A percentile compares a stretch with the other conserved stretches of the same genome.
These are phyloP conservation scores for Pseudopyrenochaeta lycopersici DNA, from an alignment of 2,329 filamentous ascomycete genomes.

Conservation along the genomic window DNA sequence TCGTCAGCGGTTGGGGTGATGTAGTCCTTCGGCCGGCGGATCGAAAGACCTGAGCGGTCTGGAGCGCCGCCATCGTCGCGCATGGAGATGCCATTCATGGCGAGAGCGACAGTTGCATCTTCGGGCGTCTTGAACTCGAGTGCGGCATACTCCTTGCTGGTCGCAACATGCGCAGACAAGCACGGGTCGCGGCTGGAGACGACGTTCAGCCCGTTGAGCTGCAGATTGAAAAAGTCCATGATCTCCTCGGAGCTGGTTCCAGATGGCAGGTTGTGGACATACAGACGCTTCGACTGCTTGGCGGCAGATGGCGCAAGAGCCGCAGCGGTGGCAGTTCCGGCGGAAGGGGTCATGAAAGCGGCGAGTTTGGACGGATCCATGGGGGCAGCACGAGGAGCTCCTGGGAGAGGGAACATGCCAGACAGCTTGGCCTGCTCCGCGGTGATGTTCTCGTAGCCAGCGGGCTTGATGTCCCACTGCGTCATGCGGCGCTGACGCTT, in stretches of 20 bases:
- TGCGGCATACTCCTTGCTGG: constrained; percentile 81
- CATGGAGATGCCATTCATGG: constrained; percentile 90
- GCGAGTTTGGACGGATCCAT: constrained; percentile 95
- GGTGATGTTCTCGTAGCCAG: constrained; percentile 97
- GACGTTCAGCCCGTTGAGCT: constrained; percentile 96
- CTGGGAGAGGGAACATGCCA: constrained; percentile 97
- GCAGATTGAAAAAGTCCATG: constrained; percentile 90
- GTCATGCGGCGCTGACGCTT: constrained; percentile 92
- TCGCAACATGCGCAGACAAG: constrained; percentile 80
- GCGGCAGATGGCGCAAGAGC: constrained; percentile 92
- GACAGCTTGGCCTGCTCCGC: constrained; percentile 98
- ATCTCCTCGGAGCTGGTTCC: constrained; percentile 79
- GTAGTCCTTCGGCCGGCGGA: constrained; percentile 94
- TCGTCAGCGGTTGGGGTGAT: constrained; percentile 80
- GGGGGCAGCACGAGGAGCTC: constrained; percentile 90
- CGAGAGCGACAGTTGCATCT: constrained; percentile 90
- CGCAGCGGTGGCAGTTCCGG: constrained; percentile 74
- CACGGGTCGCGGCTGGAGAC: constrained; percentile 86
- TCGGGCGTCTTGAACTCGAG: constrained; percentile 88
- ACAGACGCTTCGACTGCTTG: constrained; percentile 89
- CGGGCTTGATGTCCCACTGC: constrained; percentile 99
- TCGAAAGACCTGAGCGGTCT: constrained; percentile 69
- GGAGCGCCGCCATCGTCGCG: constrained; percentile 65
- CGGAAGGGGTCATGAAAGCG: constrained; percentile 92
- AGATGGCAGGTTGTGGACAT: constrained; percentile 82